These are phyloP conservation scores for Zygoascus sp. DNA, from an alignment of 1,139 yeast genomes.

Conservation along the genomic window DNA sequence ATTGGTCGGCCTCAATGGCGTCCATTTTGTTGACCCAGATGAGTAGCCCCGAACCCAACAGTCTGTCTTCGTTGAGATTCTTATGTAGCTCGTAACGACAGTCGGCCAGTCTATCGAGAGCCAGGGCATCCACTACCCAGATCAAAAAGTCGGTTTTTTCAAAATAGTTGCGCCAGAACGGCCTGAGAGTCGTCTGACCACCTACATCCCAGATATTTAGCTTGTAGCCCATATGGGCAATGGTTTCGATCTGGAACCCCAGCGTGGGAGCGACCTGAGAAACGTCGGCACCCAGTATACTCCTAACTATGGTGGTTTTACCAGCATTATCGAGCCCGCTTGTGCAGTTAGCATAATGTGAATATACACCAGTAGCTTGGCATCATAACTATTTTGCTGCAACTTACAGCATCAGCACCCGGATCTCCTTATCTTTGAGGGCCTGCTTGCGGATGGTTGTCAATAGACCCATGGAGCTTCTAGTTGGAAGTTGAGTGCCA, in stretches of 20 bases:
- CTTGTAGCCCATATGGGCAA: conserved; percentile 40
- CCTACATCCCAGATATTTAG: conserved; percentile 71
- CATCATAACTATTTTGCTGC: not conserved
- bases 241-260: conserved; percentile 60
- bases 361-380: too few relatives aligned
- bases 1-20: conserved; percentile 43
- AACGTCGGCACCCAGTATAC: conserved; percentile 41
- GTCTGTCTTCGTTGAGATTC: conserved; percentile 60
- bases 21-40: conserved; percentile 44
- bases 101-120: conserved; percentile 58
- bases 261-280: conserved; percentile 54
- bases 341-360: not conserved
- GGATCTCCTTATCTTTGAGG: conserved; percentile 68
- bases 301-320: conserved; percentile 71
- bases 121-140: conserved; percentile 88
- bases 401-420: conserved; percentile 57
- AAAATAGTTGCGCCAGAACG: conserved; percentile 88
- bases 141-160: conserved; percentile 77
- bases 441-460: conserved; percentile 80
- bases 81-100: conserved; percentile 60
- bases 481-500: not conserved
- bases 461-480: conserved; percentile 67
- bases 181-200: conserved; percentile 72
- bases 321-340: conserved; percentile 87
- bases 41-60: conserved; percentile 58